phyloP scores from a whole-genome alignment of 2,329 filamentous ascomycete species.

The Aureobasidium sp. region DNA sequence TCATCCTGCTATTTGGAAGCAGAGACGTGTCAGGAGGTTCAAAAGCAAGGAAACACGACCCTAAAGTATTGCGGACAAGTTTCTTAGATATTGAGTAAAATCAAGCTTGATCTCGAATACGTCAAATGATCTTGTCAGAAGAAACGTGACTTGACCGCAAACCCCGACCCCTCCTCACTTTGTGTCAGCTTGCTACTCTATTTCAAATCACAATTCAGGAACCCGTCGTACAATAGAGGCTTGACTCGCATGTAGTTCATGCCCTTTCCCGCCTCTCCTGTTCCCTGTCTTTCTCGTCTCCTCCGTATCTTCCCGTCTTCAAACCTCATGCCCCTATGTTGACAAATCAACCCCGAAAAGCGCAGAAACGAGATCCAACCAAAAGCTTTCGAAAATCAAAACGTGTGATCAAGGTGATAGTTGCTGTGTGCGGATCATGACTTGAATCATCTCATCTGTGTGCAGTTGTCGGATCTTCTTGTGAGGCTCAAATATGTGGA shows the following conservation, averaged over 20 bases:
- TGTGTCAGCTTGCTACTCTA: background rate
- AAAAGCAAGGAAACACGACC: background rate
- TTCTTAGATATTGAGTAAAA: background rate
- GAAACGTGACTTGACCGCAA: background rate
- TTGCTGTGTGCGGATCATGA: background rate
- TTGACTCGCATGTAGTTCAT: constrained; percentile 9
- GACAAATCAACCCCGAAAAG: background rate
- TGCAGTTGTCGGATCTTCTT: background rate
- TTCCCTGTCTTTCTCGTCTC: background rate
- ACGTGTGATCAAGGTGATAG: background rate
- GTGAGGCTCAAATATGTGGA: background rate
- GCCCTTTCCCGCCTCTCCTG: constrained; percentile 2
- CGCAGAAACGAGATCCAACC: background rate
- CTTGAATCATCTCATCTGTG: background rate
- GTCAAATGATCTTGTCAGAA: background rate
- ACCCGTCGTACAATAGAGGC: background rate
- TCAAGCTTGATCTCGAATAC: background rate
- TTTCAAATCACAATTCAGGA: constrained; percentile 5
- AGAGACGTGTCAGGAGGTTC: background rate
- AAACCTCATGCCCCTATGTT: background rate
- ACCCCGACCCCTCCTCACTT: background rate
- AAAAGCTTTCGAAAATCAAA: background rate
- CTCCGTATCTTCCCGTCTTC: background rate
- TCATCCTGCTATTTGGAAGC: background rate
- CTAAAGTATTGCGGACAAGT: background rate